Conservation (phyloP, 192 early-diverging fungal genomes). For the Coemansia sp. region DNA sequence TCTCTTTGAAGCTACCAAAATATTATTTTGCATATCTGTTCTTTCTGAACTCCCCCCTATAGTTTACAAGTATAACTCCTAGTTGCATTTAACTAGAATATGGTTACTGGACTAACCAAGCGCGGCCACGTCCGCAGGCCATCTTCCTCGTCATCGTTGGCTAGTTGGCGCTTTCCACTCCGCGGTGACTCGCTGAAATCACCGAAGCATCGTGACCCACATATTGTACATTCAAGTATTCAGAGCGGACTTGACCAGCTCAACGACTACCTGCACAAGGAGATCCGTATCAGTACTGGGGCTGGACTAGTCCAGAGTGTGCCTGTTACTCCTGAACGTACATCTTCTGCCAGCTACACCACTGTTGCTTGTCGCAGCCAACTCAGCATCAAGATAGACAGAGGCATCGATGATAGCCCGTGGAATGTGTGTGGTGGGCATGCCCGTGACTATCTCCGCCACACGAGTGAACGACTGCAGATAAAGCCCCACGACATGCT, state of each 20-base stretch:
- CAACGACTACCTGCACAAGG: constrained; percentile 33
- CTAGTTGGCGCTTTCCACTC: constrained; percentile 36
- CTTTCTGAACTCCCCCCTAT: background rate
- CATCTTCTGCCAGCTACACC: constrained; percentile 2
- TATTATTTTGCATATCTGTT: background rate
- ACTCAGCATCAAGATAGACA: background rate
- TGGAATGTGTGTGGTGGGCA: background rate
- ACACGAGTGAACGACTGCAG: background rate
- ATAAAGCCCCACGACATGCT: background rate
- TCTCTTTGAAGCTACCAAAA: background rate
- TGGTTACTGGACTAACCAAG: constrained; percentile 31
- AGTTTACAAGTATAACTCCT: background rate
- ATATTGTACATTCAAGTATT: constrained; percentile 39
- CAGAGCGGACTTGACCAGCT: constrained; percentile 40
- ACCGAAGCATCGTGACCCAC: constrained; percentile 16
- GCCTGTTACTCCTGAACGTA: background rate
- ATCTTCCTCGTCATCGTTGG: constrained; percentile 12
- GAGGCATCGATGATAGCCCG: background rate
- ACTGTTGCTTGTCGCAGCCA: background rate
- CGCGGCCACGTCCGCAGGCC: constrained; percentile 5
- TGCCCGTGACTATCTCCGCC: background rate
- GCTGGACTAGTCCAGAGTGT: background rate
- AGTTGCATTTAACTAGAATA: background rate
- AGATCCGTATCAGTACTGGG: constrained; percentile 18
- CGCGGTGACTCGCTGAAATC: constrained; percentile 31